Conservation (phyloP, 495 filamentous ascomycete genomes). For the Penicillium salamii region DNA sequence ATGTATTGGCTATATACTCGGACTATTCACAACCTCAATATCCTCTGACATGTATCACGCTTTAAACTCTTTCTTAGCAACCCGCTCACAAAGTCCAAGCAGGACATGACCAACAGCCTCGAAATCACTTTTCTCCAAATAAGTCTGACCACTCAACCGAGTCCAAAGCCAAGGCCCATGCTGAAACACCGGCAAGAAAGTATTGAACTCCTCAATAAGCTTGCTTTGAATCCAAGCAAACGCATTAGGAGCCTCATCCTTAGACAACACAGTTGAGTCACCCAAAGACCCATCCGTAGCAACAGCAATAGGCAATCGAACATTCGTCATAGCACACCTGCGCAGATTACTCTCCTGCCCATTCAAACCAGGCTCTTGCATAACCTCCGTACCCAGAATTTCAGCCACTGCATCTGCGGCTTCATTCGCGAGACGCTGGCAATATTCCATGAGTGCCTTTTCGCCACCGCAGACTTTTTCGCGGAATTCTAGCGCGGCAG, state of each 20-base stretch:
- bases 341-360: conserved; percentile 53
- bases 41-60: not conserved
- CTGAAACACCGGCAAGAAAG: conserved; percentile 63
- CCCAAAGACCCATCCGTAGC: conserved; percentile 10
- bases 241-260: conserved; percentile 33
- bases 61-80: conserved; percentile 50
- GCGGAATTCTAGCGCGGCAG: conserved; percentile 67
- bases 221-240: conserved; percentile 55
- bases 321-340: conserved; percentile 60
- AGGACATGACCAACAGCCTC: conserved; percentile 62
- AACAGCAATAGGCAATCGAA: conserved; percentile 65
- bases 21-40: too few species aligned
- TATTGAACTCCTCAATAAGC: conserved; percentile 59
- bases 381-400: conserved; percentile 65
- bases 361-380: conserved; percentile 43
- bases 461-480: conserved; percentile 72
- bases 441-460: conserved; percentile 59
- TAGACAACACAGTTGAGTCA: conserved; percentile 22
- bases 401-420: conserved; percentile 58
- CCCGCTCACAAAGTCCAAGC: conserved; percentile 59
- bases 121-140: conserved; percentile 74
- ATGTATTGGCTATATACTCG: too few species aligned
- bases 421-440: conserved; percentile 50
- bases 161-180: conserved; percentile 64
- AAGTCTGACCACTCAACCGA: conserved; percentile 76